Conservation (phyloP, 306 rosid species). For the Malus sylvestris region DNA sequence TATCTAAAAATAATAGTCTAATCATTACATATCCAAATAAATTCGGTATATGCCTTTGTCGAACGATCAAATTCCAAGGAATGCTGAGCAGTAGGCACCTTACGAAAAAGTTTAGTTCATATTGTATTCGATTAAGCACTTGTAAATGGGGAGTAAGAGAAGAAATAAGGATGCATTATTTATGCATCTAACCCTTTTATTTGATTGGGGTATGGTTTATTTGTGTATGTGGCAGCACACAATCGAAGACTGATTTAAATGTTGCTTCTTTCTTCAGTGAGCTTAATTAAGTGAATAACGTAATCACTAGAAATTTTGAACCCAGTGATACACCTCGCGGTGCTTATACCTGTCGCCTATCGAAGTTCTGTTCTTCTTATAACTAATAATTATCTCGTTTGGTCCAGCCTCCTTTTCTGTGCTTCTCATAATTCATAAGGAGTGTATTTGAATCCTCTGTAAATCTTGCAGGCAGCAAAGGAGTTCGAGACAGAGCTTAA, state of each 20-base stretch:
- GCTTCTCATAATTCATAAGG: background rate
- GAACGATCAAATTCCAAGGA: background rate
- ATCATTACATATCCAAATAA: background rate
- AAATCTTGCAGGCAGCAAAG: conserved; percentile 76
- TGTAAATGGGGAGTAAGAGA: background rate
- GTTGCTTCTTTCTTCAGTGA: background rate
- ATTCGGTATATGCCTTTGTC: background rate
- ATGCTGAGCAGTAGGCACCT: background rate
- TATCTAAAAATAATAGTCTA: background rate
- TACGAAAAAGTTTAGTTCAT: background rate
- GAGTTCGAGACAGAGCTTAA: conserved; percentile 91
- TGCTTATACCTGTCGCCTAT: no score
- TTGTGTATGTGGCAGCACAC: background rate
- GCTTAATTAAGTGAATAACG: background rate
- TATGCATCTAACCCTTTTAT: background rate
- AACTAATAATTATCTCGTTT: background rate
- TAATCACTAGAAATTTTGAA: background rate
- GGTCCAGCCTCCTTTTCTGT: background rate
- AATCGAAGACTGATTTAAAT: background rate
- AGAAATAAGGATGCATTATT: background rate
- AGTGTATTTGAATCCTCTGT: conserved; percentile 14
- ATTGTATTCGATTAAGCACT: background rate
- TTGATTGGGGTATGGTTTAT: background rate
- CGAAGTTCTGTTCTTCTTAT: background rate
- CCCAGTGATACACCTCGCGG: background rate